Conservation (phyloP, 129 eudicot genomes). For the Tagetes erecta region DNA sequence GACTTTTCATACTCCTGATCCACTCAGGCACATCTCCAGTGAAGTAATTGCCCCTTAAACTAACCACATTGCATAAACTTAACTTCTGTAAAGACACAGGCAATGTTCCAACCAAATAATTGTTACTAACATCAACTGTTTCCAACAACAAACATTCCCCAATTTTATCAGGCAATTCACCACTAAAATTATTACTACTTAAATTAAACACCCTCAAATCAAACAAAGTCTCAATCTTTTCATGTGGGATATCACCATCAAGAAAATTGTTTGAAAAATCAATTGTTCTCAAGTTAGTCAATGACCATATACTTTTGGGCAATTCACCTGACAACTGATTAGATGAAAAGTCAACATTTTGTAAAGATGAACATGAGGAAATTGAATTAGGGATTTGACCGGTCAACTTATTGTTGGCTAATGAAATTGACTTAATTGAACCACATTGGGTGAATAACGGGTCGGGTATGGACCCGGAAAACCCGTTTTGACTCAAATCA, state of each 20-base stretch:
- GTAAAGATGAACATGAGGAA: constrained; percentile 55
- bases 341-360: constrained; percentile 56
- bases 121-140: constrained; percentile 66
- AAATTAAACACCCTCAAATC: constrained; percentile 59
- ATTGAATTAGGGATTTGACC: constrained; percentile 68
- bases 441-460: constrained; percentile 71
- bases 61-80: constrained; percentile 57
- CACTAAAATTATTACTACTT: constrained; percentile 57
- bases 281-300: constrained; percentile 49
- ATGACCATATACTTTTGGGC: constrained; percentile 58
- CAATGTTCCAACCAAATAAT: constrained; percentile 61
- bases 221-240: constrained; percentile 53
- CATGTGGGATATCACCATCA: constrained; percentile 70
- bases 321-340: constrained; percentile 69
- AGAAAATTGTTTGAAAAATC: constrained; percentile 70
- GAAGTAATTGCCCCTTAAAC: constrained; percentile 56
- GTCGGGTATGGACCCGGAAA: constrained; percentile 61
- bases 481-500: constrained; percentile 57
- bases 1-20: constrained; percentile 69
- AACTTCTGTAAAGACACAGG: constrained; percentile 73
- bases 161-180: constrained; percentile 70
- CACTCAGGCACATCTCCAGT: constrained; percentile 72
- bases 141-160: constrained; percentile 65
- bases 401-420: constrained; percentile 61
- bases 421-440: constrained; percentile 51